Conservation (phyloP, 352 stramenopile species). For the Phytophthora uliginosa region DNA sequence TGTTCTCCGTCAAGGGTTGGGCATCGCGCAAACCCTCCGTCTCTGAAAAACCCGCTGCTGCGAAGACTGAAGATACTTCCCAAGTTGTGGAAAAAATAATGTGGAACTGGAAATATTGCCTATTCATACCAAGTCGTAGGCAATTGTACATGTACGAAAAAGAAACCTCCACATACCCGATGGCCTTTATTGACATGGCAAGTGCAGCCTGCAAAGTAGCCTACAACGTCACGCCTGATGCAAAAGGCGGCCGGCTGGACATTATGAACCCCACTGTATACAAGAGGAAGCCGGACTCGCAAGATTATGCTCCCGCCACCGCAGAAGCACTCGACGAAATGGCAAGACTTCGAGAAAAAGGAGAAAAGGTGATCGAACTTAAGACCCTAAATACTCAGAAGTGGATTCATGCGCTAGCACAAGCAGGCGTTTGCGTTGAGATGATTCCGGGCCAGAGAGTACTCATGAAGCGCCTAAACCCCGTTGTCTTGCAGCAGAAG, state of each 20-base stretch:
- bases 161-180: slow-evolving; percentile 46
- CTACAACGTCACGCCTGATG: slow-evolving; percentile 57
- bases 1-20: slow-evolving; percentile 51
- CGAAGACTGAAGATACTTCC: not conserved
- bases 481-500: slow-evolving; percentile 63
- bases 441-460: slow-evolving; percentile 64
- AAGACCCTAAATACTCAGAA: slow-evolving; percentile 60
- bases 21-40: slow-evolving; percentile 47
- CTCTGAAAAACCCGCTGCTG: slow-evolving; percentile 39
- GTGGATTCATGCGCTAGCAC: slow-evolving; percentile 66
- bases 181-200: slow-evolving; percentile 68
- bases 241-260: slow-evolving; percentile 64
- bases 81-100: slow-evolving; percentile 45
- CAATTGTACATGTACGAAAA: slow-evolving; percentile 76
- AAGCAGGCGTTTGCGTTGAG: slow-evolving; percentile 57
- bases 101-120: slow-evolving; percentile 79
- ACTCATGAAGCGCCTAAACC: slow-evolving; percentile 68
- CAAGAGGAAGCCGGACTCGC: slow-evolving; percentile 32
- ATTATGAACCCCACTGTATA: slow-evolving; percentile 60
- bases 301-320: slow-evolving; percentile 44
- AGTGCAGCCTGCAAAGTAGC: slow-evolving; percentile 48
- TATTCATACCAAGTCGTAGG: slow-evolving; percentile 61
- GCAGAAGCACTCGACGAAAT: slow-evolving; percentile 46
- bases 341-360: slow-evolving; percentile 46
- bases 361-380: slow-evolving; percentile 56